Evolutionary conservation across 1,284 basidiomycete species (phyloP), one percentile per base, ranked within the genome.

Genomic region (Cryptococcus wingfieldii): DNA sequence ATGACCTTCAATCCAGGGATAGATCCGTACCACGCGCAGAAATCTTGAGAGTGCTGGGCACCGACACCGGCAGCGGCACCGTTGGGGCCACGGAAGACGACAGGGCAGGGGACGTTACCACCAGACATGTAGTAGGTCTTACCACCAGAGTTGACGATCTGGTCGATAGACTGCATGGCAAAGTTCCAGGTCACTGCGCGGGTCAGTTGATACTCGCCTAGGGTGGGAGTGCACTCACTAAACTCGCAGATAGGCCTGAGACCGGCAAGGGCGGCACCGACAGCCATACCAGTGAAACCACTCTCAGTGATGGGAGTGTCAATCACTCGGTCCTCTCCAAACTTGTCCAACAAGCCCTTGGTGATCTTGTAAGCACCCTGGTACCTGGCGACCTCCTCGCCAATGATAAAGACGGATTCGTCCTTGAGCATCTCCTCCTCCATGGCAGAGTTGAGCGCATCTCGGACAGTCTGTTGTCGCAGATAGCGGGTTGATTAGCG

Each of bases 111-210:
- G 23, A 96, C 91, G 72, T 93, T 96, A 66, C 96, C 96, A 61
- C 94, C 96, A 46, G 94, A 98, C 96, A 99, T 99, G 85, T 99
- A 99, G 81, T 97, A 93, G 12, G 96, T 98, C 83, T 98, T 99
- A 66, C 90, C 96, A 59, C 89, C 96, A n/a, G 94, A 98, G 85
- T 99, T 99, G 79, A 99, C 90, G 66, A 99, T 98, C 77, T 99
- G 96, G 80, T 99, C 96, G 75, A 99, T 98, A 61, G 95, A 93
- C 80, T 84, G 80, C 75, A 76, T 76, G 65, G 67, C 70, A 52
- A 74, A 73, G 69, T 74, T 75, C 71, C 72, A 77, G 47, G 75
- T 76, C 74, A 76, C 71, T 74, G 64, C 59, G 69, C 47, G n/a
- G 8, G 23, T 18, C 31, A 42, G 2, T n/a, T 38, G 53, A 78